phyloP scores from a whole-genome alignment of 495 filamentous ascomycete species.

The Trichoderma gamsii region DNA sequence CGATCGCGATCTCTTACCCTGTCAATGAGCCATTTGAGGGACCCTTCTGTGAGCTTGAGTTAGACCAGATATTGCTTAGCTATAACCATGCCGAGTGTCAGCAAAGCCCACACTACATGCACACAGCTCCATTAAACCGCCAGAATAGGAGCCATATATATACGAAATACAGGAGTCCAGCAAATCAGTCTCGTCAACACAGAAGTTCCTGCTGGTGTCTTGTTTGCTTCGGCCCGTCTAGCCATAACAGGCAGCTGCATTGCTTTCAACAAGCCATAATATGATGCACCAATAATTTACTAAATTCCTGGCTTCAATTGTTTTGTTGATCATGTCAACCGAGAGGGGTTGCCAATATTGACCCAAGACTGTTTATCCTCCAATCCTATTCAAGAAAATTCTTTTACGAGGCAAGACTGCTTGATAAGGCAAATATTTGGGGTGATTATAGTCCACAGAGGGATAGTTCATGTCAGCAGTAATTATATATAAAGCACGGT shows the following conservation, averaged over 20 bases:
- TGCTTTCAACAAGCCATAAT: background rate
- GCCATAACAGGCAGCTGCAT: background rate
- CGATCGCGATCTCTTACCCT: background rate
- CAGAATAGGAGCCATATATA: background rate
- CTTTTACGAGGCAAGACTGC: too few relatives aligned
- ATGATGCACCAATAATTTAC: background rate
- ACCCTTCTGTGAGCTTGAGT: background rate
- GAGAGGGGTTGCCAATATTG: too few relatives aligned
- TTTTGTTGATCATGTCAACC: background rate
- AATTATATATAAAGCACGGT: too few relatives aligned
- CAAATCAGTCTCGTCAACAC: background rate
- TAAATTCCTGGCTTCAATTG: background rate
- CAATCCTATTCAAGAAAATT: too few relatives aligned
- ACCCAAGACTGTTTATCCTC: too few relatives aligned
- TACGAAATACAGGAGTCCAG: background rate
- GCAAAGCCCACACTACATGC: background rate
- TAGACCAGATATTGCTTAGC: background rate
- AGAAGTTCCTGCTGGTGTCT: background rate
- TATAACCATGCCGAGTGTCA: background rate
- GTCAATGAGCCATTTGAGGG: background rate
- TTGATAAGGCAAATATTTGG: too few relatives aligned
- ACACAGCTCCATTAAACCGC: background rate
- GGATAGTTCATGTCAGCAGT: too few relatives aligned
- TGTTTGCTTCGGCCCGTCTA: background rate
- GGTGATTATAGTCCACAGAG: too few relatives aligned